These are phyloP conservation scores for Salix dunnii DNA, from an alignment of 345 rosid species.

Conservation along the genomic window DNA sequence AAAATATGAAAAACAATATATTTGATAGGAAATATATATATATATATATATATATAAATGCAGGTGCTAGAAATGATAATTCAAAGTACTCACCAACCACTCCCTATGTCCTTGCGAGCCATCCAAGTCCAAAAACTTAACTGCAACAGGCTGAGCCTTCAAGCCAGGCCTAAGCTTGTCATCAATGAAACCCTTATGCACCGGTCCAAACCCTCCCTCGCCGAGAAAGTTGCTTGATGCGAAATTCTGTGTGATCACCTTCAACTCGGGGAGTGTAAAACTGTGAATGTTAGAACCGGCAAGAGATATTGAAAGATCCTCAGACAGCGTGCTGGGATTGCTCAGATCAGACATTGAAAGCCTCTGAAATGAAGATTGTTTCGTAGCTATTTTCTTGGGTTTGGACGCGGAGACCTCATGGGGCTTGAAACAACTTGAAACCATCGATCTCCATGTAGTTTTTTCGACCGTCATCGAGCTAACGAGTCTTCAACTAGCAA, in stretches of 20 bases:
- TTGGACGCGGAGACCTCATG: constrained; percentile 12
- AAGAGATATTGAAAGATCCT: constrained; percentile 69
- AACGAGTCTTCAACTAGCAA: neutral
- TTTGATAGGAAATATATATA: too few species aligned
- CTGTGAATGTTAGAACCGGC: constrained; percentile 78
- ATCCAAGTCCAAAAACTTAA: constrained; percentile 70
- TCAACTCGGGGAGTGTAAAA: constrained; percentile 66
- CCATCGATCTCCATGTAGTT: constrained; percentile 45
- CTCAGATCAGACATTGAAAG: constrained; percentile 62
- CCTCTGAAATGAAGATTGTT: constrained; percentile 60
- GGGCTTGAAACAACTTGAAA: constrained; percentile 49
- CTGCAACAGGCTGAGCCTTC: constrained; percentile 86
- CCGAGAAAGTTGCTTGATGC: constrained; percentile 69
- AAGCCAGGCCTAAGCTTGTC: constrained; percentile 81
- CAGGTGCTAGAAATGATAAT: neutral
- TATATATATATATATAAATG: neutral
- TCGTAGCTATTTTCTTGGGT: constrained; percentile 34
- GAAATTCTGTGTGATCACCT: constrained; percentile 70
- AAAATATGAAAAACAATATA: neutral
- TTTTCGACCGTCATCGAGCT: constrained; percentile 36
- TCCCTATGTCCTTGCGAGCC: constrained; percentile 87
- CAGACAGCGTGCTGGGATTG: constrained; percentile 57
- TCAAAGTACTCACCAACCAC: constrained; percentile 67
- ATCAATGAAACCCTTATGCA: constrained; percentile 82
- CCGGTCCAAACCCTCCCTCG: constrained; percentile 91